A percentile compares a stretch with the other conserved stretches of the same genome.
Conservation (phyloP, 1,284 basidiomycete genomes). For the Ustilago tritici region DNA sequence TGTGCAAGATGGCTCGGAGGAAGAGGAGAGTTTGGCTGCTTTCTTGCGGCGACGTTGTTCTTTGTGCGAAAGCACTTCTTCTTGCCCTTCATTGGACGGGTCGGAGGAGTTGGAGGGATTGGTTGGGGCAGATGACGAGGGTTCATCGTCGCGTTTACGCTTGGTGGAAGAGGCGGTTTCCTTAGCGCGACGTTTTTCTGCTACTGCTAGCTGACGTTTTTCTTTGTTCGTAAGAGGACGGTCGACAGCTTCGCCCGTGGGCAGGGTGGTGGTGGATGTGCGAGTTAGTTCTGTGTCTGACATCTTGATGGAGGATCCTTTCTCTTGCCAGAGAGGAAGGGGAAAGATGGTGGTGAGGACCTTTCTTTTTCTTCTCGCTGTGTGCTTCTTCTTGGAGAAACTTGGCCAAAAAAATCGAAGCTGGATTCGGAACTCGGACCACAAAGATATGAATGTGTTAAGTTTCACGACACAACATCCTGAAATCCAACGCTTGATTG, state of each 20-base stretch:
- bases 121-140: constrained; percentile 49
- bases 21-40: constrained; percentile 25
- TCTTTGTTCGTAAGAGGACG: constrained; percentile 61
- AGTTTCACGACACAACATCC: not conserved
- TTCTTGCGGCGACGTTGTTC: constrained; percentile 62
- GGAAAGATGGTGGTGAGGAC: not conserved
- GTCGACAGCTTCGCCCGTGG: not conserved
- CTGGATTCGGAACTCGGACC: constrained; percentile 2
- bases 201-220: constrained; percentile 51
- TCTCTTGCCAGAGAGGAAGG: not conserved
- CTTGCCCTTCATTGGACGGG: constrained; percentile 11
- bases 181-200: constrained; percentile 46
- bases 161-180: constrained; percentile 13
- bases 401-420: constrained; percentile 18
- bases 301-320: not conserved
- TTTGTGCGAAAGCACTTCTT: constrained; percentile 64
- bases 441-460: not conserved
- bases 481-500: not conserved
- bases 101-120: constrained; percentile 75
- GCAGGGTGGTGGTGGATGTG: not conserved
- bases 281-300: constrained; percentile 10
- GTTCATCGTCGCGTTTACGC: constrained; percentile 77
- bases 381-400: not conserved
- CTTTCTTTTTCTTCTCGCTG: not conserved
- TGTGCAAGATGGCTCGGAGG: not conserved